These are phyloP conservation scores for Penstemon barbatus DNA, from an alignment of 257 asterid species.

Conservation along the genomic window DNA sequence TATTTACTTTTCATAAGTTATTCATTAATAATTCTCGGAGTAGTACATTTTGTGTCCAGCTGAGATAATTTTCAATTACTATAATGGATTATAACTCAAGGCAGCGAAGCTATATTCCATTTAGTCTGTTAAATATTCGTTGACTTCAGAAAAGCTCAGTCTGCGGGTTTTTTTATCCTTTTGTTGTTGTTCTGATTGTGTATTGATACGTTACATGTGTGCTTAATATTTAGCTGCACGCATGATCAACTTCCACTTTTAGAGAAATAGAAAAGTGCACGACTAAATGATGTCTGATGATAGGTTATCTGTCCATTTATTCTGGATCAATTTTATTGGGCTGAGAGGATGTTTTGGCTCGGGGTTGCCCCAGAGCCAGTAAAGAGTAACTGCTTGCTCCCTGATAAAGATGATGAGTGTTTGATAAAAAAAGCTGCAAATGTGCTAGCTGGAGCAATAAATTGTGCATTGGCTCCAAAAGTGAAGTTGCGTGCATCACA, in stretches of 20 bases:
- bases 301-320: conserved; percentile 89
- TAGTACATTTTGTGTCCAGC: not conserved
- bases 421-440: conserved; percentile 54
- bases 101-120: conserved; percentile 1
- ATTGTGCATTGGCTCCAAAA: conserved; percentile 46
- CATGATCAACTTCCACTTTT: conserved; percentile 12
- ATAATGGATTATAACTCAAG: not conserved
- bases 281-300: conserved; percentile 20
- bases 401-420: conserved; percentile 52
- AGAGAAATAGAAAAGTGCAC: not conserved
- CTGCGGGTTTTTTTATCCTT: not conserved
- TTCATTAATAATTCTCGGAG: not conserved
- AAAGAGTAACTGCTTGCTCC: conserved; percentile 50
- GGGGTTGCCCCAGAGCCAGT: conserved; percentile 92
- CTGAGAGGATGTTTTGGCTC: conserved; percentile 97
- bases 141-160: conserved; percentile 12
- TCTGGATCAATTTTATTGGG: conserved; percentile 96
- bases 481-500: conserved; percentile 58
- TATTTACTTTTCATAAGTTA: conserved; percentile 12
- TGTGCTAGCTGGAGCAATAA: conserved; percentile 52
- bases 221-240: conserved; percentile 3
- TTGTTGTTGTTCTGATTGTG: not conserved
- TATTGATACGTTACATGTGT: not conserved
- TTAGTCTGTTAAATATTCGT: not conserved
- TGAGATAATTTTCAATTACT: not conserved